Evolutionary conservation across 164 flowering plant genomes (phyloP).

Genomic region (Nymphaea thermarum): DNA sequence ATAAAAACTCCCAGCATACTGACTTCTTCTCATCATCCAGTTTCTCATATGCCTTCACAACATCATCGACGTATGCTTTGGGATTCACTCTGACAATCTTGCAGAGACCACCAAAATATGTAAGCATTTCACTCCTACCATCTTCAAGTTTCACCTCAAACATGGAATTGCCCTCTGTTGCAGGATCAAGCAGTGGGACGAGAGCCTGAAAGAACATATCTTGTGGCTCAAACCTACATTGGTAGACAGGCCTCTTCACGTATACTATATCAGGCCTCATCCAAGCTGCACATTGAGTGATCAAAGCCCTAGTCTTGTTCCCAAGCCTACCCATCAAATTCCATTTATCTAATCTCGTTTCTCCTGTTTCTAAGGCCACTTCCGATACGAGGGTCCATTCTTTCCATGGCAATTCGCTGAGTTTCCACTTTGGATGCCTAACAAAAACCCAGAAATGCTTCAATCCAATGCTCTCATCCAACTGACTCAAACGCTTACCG

Average conservation of each 20-base stretch:
- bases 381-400: slow-evolving; percentile 86
- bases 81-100: slow-evolving; percentile 73
- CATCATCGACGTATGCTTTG: slow-evolving; percentile 93
- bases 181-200: slow-evolving; percentile 67
- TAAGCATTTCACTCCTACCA: slow-evolving; percentile 61
- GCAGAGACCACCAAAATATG: slow-evolving; percentile 88
- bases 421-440: slow-evolving; percentile 77
- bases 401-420: slow-evolving; percentile 74
- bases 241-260: slow-evolving; percentile 79
- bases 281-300: slow-evolving; percentile 95
- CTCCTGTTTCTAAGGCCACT: slow-evolving; percentile 55
- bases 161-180: slow-evolving; percentile 41
- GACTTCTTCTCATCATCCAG: slow-evolving; percentile 77
- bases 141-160: slow-evolving; percentile 62
- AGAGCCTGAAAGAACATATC: slow-evolving; percentile 46
- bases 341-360: slow-evolving; percentile 83
- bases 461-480: slow-evolving; percentile 46
- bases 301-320: slow-evolving; percentile 42
- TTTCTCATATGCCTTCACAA: slow-evolving; percentile 82
- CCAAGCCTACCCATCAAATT: slow-evolving; percentile 84
- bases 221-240: slow-evolving; percentile 93
- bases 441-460: slow-evolving; percentile 82
- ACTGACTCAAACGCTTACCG: slow-evolving; percentile 24
- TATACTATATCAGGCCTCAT: slow-evolving; percentile 89
- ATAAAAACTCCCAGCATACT: slow-evolving; percentile 63